Conservation (phyloP, 306 rosid species). For the Urtica urens region DNA sequence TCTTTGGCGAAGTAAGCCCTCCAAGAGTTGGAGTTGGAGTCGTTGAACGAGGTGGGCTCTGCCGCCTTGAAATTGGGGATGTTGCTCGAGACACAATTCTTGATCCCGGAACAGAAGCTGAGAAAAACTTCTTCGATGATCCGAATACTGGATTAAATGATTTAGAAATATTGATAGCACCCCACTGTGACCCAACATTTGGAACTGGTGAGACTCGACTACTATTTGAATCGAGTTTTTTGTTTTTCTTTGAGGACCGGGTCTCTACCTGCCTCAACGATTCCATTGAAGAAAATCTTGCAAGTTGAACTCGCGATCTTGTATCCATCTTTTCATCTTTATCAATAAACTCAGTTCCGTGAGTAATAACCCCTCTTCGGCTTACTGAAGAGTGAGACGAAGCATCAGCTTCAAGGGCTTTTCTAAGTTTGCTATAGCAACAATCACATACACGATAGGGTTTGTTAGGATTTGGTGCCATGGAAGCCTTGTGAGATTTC, state of each 20-base stretch:
- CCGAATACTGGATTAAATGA: constrained; percentile 96
- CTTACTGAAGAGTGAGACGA: constrained; percentile 74
- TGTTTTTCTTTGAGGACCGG: constrained; percentile 82
- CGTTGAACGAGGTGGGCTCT: constrained; percentile 98
- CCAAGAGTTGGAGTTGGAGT: constrained; percentile 98
- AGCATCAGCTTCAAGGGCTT: constrained; percentile 58
- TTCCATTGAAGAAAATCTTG: constrained; percentile 67
- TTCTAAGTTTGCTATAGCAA: constrained; percentile 74
- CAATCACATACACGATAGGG: constrained; percentile 96
- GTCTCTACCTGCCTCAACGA: constrained; percentile 83
- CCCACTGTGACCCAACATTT: constrained; percentile 92
- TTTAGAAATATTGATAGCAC: constrained; percentile 73
- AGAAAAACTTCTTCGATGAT: constrained; percentile 93
- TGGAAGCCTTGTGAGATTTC: constrained; percentile 89
- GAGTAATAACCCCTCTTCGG: constrained; percentile 87
- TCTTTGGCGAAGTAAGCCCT: constrained; percentile 91
- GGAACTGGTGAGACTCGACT: constrained; percentile 95
- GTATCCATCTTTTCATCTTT: constrained; percentile 76
- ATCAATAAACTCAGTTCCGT: constrained; percentile 55
- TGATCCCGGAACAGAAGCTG: constrained; percentile 99
- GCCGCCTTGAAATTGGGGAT: constrained; percentile 93
- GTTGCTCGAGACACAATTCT: constrained; percentile 99
- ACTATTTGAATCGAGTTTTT: constrained; percentile 90
- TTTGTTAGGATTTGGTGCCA: constrained; percentile 99
- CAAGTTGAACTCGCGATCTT: constrained; percentile 63